A percentile compares a stretch with the other conserved stretches of the same genome.
Evolutionary conservation across 176 grass and related monocot species (phyloP).

Genomic region (Bolboschoenus planiculmis): DNA sequence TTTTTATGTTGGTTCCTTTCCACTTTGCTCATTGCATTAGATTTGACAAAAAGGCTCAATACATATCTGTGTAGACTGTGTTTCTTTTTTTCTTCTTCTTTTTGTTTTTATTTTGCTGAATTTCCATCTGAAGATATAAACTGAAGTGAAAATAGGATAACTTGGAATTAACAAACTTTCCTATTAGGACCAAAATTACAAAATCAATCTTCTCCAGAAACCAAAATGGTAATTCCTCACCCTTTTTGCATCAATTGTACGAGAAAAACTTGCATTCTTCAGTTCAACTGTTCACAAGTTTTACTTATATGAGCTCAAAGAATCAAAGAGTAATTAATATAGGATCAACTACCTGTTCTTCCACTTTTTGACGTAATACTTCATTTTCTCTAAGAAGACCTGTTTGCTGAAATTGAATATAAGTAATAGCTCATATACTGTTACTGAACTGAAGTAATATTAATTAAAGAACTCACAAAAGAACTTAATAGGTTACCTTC

Average conservation of each 20-base stretch:
- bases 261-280: background rate
- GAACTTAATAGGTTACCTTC: constrained; percentile 15
- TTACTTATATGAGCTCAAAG: background rate
- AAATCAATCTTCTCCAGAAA: background rate
- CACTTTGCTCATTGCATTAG: background rate
- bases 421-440: background rate
- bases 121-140: background rate
- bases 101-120: too few relatives aligned
- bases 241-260: background rate
- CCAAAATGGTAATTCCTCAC: background rate
- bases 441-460: background rate
- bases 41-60: background rate
- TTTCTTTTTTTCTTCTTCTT: too few relatives aligned
- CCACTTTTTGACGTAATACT: constrained; percentile 23
- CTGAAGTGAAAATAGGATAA: background rate
- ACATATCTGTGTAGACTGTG: background rate
- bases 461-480: background rate
- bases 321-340: background rate
- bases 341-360: background rate
- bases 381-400: constrained; percentile 23
- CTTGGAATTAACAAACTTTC: background rate
- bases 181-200: background rate
- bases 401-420: constrained; percentile 17
- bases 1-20: background rate
- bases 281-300: background rate